Conservation (phyloP, 257 asterid genomes). For the Capsicum rhomboideum region DNA sequence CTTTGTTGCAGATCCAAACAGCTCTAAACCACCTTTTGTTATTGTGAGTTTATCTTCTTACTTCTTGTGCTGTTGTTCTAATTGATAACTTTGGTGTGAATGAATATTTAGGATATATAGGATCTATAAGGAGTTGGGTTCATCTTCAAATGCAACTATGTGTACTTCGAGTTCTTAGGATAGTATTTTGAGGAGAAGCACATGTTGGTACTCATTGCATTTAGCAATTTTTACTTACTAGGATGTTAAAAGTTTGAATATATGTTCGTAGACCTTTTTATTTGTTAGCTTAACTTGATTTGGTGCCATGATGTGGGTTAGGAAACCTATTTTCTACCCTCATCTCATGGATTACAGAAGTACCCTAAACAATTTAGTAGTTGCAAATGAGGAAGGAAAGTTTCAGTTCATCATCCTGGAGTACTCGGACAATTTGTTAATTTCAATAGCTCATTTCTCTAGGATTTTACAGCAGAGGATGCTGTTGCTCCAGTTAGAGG, state of each 20-base stretch:
- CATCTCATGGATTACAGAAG: not conserved
- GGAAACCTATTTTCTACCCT: not conserved
- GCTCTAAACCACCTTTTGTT: conserved; percentile 76
- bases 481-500: not conserved
- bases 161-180: not conserved
- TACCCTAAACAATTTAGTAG: not conserved
- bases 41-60: conserved; percentile 59
- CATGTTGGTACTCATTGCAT: not conserved
- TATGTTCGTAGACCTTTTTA: not conserved
- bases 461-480: not conserved
- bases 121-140: not conserved
- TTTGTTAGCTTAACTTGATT: not conserved
- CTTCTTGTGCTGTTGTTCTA: not conserved
- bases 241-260: not conserved
- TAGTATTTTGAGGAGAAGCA: not conserved
- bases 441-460: not conserved
- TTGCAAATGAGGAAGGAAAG: not conserved
- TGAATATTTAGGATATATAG: not conserved
- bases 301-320: not conserved
- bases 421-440: not conserved
- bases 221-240: not conserved
- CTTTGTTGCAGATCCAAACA: conserved; percentile 71
- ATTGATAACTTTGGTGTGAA: not conserved
- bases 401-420: not conserved
- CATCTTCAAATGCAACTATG: not conserved